phyloP scores from a whole-genome alignment of 805 yeast genomes.

The Yamadazyma paraphyllophila region DNA sequence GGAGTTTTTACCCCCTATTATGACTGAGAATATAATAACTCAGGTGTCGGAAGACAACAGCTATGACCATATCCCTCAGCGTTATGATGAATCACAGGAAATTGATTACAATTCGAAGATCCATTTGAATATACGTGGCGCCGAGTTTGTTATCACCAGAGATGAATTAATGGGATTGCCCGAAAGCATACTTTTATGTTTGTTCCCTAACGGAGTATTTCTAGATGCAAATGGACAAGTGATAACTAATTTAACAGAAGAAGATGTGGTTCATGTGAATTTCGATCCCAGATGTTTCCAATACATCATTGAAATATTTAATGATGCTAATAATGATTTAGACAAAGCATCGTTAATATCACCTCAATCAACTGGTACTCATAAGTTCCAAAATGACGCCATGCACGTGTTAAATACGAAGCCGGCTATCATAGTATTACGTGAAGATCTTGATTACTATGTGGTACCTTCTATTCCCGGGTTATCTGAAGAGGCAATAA shows the following conservation, averaged over 20 bases:
- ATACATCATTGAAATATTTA: conserved; percentile 73
- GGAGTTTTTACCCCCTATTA: conserved; percentile 8
- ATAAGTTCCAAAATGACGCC: conserved; percentile 17
- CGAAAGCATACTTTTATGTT: conserved; percentile 79
- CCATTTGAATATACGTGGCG: conserved; percentile 75
- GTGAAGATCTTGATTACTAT: conserved; percentile 93
- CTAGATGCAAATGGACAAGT: conserved; percentile 74
- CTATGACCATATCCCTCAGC: conserved; percentile 20
- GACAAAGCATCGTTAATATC: conserved; percentile 26
- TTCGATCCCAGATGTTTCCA: conserved; percentile 85
- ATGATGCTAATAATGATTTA: conserved; percentile 63
- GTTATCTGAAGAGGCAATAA: conserved; percentile 56
- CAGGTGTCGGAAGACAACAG: conserved; percentile 57
- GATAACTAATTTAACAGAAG: conserved; percentile 74
- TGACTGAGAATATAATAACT: conserved; percentile 59
- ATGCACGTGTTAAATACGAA: conserved; percentile 69
- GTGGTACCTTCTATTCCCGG: conserved; percentile 76
- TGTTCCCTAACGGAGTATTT: conserved; percentile 89
- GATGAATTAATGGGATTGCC: conserved; percentile 91
- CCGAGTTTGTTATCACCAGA: conserved; percentile 70
- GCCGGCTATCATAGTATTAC: conserved; percentile 86
- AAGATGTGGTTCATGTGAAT: conserved; percentile 77
- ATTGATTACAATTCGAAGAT: conserved; percentile 66
- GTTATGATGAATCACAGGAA: conserved; percentile 16
- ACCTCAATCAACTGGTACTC: conserved; percentile 28